phyloP scores from a whole-genome alignment of 2,329 filamentous ascomycete species.

The Colletotrichum sp. region DNA sequence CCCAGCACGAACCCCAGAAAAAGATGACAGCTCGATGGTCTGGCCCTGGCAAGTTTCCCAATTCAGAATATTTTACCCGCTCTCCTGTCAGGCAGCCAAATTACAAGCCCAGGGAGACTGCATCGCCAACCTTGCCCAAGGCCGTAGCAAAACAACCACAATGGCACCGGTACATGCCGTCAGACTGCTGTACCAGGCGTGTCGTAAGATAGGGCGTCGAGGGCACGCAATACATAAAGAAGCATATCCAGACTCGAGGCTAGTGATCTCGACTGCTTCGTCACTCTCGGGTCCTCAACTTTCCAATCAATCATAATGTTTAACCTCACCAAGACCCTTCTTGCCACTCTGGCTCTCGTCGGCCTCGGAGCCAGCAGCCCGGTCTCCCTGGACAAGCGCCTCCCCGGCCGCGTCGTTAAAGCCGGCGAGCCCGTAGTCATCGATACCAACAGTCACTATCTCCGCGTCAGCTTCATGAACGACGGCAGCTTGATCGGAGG shows the following conservation, averaged over 20 bases:
- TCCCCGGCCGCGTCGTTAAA: neutral
- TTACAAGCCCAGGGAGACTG: neutral
- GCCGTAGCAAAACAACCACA: neutral
- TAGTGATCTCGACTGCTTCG: neutral
- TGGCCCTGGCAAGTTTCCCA: neutral
- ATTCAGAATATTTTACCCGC: neutral
- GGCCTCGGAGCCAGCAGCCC: neutral
- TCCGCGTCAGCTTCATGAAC: constrained; percentile 30
- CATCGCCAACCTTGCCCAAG: neutral
- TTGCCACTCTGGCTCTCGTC: neutral
- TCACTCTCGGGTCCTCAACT: neutral
- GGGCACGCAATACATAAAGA: neutral
- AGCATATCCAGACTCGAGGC: neutral
- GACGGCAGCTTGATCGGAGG: constrained; percentile 31
- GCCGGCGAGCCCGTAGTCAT: constrained; percentile 27
- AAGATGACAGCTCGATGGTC: neutral
- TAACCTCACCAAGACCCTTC: neutral
- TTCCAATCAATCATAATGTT: neutral
- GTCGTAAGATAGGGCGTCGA: neutral
- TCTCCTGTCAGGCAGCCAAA: neutral
- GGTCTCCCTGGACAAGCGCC: neutral
- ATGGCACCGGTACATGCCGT: neutral
- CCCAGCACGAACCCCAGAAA: neutral
- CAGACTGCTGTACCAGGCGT: neutral
- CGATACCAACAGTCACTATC: constrained; percentile 31